Conservation (phyloP, 2,329 filamentous ascomycete species). For the Trichoderma hamatum region DNA sequence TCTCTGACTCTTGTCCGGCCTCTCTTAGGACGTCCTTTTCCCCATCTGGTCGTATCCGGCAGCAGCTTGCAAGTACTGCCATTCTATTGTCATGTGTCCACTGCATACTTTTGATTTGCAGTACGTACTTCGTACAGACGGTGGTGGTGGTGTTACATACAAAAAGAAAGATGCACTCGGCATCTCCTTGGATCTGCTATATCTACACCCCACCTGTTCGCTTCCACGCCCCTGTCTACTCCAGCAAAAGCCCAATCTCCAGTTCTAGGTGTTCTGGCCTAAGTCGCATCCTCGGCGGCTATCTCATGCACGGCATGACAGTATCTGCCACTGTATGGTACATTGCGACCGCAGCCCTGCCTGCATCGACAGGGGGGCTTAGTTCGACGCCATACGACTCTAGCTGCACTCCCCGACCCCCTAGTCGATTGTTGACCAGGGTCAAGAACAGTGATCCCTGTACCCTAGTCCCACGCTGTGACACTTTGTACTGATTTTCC, state of each 20-base stretch:
- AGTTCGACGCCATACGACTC: constrained; percentile 9
- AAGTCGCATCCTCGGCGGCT: constrained; percentile 34
- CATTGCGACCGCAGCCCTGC: constrained; percentile 26
- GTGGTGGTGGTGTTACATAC: neutral
- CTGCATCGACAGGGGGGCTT: constrained; percentile 27
- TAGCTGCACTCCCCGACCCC: constrained; percentile 28
- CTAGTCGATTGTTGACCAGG: constrained; percentile 21
- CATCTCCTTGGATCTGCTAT: neutral
- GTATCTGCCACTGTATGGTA: constrained; percentile 30
- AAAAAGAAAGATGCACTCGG: neutral
- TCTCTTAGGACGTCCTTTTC: neutral
- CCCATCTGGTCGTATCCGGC: neutral
- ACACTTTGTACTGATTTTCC: constrained; percentile 21
- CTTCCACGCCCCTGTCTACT: neutral
- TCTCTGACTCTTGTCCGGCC: neutral
- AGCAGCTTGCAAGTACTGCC: neutral
- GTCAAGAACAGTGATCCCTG: constrained; percentile 29
- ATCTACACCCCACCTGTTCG: neutral
- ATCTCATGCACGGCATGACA: constrained; percentile 40
- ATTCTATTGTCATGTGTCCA: constrained; percentile 23
- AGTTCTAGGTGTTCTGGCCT: neutral
- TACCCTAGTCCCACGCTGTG: constrained; percentile 25
- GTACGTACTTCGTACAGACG: neutral
- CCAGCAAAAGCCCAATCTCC: constrained; percentile 12
- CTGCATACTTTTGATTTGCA: constrained; percentile 4